Evolutionary conservation across 2,329 filamentous ascomycete species (phyloP).

Genomic region (Neofusicoccum parvum): DNA sequence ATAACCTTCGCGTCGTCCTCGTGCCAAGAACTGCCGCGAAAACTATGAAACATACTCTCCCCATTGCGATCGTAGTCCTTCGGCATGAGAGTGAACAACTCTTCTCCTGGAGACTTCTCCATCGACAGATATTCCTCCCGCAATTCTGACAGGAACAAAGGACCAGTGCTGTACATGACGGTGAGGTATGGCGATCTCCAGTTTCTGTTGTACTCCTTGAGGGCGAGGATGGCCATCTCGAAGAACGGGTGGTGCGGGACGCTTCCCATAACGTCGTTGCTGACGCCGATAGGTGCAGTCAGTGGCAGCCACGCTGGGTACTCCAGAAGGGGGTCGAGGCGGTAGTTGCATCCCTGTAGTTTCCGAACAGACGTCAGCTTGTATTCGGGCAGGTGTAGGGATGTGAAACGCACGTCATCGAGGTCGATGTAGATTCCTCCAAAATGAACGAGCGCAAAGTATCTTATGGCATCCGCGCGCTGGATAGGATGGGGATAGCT

Average conservation of each 20-base stretch:
- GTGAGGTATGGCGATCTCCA: slow-evolving; percentile 32
- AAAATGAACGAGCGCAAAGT: slow-evolving; percentile 30
- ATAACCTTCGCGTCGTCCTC: slow-evolving; percentile 32
- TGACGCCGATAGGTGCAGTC: slow-evolving; percentile 28
- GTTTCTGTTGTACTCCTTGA: slow-evolving; percentile 26
- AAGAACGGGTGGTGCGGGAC: slow-evolving; percentile 28
- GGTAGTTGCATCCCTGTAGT: slow-evolving; percentile 2
- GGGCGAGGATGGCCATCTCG: slow-evolving; percentile 25
- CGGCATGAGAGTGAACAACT: slow-evolving; percentile 29
- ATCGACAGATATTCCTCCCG: slow-evolving; percentile 28
- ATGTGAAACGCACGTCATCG: slow-evolving; percentile 21
- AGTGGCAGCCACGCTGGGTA: slow-evolving; percentile 29
- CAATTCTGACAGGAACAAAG: slow-evolving; percentile 32
- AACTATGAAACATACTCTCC: slow-evolving; percentile 35
- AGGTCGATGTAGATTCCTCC: slow-evolving; percentile 34
- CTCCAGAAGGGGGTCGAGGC: slow-evolving; percentile 26
- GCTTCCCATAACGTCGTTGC: slow-evolving; percentile 31
- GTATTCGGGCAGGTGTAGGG: slow-evolving; percentile 12
- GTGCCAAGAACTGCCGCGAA: slow-evolving; percentile 36
- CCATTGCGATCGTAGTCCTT: slow-evolving; percentile 34
- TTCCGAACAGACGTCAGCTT: neutral
- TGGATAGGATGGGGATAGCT: slow-evolving; percentile 32
- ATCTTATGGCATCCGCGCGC: slow-evolving; percentile 31
- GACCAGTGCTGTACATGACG: slow-evolving; percentile 35
- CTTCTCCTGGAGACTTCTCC: neutral